phyloP scores from a whole-genome alignment of 2,329 filamentous ascomycete species.

The Fusarium papillatum region DNA sequence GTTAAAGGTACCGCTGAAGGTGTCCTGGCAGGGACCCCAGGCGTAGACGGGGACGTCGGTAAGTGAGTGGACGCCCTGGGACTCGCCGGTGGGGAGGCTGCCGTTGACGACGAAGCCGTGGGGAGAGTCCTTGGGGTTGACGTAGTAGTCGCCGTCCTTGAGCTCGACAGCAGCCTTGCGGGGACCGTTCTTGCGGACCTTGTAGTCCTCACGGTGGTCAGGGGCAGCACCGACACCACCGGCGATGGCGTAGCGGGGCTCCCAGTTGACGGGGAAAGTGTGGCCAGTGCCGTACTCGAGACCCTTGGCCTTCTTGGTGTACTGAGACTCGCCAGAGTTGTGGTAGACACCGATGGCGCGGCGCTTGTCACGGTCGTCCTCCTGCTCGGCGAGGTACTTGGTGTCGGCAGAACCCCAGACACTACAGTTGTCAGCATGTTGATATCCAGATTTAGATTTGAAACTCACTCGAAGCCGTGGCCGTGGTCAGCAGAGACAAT shows the following conservation, averaged over 20 bases:
- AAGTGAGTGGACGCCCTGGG: conserved; percentile 81
- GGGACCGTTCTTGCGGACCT: conserved; percentile 75
- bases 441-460: not conserved
- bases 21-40: conserved; percentile 82
- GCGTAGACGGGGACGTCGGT: conserved; percentile 86
- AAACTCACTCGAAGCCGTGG: conserved; percentile 80
- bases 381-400: conserved; percentile 77
- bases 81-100: conserved; percentile 73
- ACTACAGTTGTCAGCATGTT: conserved; percentile 39
- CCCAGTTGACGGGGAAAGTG: conserved; percentile 88
- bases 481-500: conserved; percentile 91
- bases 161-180: conserved; percentile 71
- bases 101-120: conserved; percentile 83
- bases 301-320: conserved; percentile 70
- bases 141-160: conserved; percentile 73
- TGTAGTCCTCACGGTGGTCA: conserved; percentile 83
- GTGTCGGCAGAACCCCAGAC: conserved; percentile 89
- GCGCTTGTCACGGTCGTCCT: conserved; percentile 79
- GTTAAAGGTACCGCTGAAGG: conserved; percentile 79
- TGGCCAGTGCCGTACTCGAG: conserved; percentile 80
- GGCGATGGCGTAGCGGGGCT: conserved; percentile 85
- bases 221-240: conserved; percentile 79
- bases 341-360: conserved; percentile 81
- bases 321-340: conserved; percentile 81
- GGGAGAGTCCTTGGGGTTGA: conserved; percentile 75